Conservation (phyloP, 768 basidiomycete genomes). For the Daedaleopsis nitida region DNA sequence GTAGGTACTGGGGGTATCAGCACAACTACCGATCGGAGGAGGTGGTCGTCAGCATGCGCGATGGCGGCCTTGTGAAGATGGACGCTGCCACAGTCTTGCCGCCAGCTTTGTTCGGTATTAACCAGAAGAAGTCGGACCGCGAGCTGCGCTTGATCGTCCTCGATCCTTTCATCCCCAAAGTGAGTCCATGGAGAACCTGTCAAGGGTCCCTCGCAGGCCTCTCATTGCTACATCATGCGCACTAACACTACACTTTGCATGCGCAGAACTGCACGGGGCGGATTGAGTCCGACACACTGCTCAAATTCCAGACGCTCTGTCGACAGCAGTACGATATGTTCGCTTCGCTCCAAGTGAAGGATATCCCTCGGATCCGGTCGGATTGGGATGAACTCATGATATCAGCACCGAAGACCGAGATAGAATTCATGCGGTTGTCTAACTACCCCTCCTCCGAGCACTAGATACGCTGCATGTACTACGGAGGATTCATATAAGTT, state of each 20-base stretch:
- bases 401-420: no score
- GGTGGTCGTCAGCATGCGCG: slow-evolving; percentile 39
- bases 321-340: neutral
- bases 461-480: neutral
- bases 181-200: neutral
- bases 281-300: neutral
- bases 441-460: no score
- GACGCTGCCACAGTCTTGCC: neutral
- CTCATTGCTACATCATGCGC: no score
- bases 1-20: slow-evolving; percentile 48
- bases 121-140: neutral
- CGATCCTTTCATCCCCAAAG: slow-evolving; percentile 3
- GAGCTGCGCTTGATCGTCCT: slow-evolving; percentile 9
- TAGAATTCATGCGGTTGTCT: no score
- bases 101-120: neutral
- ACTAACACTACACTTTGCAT: neutral
- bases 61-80: slow-evolving; percentile 38
- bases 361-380: no score
- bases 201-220: no score
- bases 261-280: slow-evolving; percentile 8
- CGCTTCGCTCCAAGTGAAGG: no score
- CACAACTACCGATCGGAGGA: slow-evolving; percentile 33
- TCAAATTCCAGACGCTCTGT: neutral
- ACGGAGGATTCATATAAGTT: neutral
- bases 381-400: no score